These are phyloP conservation scores for Uronychia binucleata DNA, from an alignment of 73 alveolate genomes.

Conservation along the genomic window DNA sequence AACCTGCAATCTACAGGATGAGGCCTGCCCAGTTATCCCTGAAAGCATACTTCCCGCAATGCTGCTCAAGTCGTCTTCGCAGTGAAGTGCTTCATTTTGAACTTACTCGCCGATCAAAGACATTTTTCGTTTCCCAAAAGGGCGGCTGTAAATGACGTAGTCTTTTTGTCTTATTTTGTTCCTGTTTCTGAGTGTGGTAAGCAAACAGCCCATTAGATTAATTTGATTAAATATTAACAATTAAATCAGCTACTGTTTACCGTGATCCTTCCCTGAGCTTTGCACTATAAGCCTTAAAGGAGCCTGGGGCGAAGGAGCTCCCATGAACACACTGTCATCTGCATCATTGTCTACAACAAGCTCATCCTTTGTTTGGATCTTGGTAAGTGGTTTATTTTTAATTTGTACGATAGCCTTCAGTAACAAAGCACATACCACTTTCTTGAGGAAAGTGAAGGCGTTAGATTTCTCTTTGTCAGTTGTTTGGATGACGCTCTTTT, in stretches of 20 bases:
- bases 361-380: too few relatives aligned
- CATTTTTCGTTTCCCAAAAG: too few relatives aligned
- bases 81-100: neutral
- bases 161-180: too few relatives aligned
- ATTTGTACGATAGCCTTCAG: neutral
- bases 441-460: neutral
- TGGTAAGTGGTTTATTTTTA: too few relatives aligned
- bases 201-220: neutral
- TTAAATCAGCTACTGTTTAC: too few relatives aligned
- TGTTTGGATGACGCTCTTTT: neutral
- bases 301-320: neutral
- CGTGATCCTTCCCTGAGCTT: neutral
- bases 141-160: too few relatives aligned
- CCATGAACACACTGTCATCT: neutral
- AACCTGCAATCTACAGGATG: too few relatives aligned
- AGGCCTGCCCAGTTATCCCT: neutral
- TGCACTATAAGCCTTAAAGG: too few relatives aligned
- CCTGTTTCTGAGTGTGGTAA: too few relatives aligned
- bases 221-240: too few relatives aligned
- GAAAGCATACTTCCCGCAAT: neutral
- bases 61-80: neutral
- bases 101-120: too few relatives aligned
- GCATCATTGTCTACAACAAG: neutral
- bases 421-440: neutral
- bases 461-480: neutral